Evolutionary conservation across 1,284 basidiomycete genomes (phyloP), one percentile per base, ranked within the genome.

Genomic region (Malassezia japonica): DNA sequence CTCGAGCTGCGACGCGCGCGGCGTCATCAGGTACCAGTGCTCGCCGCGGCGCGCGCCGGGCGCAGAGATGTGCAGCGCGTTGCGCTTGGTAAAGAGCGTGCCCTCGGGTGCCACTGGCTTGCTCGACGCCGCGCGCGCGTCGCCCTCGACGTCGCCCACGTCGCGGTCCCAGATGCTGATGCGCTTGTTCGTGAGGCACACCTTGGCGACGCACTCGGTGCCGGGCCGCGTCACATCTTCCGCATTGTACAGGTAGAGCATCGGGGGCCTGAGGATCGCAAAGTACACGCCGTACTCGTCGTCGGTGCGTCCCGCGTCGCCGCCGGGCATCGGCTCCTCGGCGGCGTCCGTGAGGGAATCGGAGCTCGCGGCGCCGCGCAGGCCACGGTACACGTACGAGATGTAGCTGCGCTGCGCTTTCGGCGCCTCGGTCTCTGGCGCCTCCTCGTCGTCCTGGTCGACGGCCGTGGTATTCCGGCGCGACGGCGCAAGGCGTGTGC

Each of bases 1-100:
- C 75, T 96, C 79, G 62, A 77, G 75, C 46, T 70, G 24, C 23
- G 53, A 58, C 35, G 67, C 64, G 55, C 58, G 62, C 36, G 63
- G 64, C 43, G 64, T 61, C 41, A 73, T 70, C 29, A 73, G 40
- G 55, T 67, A 73, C 69, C 69, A 73, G 37, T 71, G 61, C 15
- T 60, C 40, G 12, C 33, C 33, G 29, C 42, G 21, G 12, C 21
- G 29, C 24, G 20, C 15, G 13, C 52, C 28, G 33, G 46, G 25
- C 43, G 47, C 33, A 39, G 18, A 57, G 42, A 71, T 64, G 38
- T 64, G 61, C 12, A 71, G 57, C 13, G 68, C 68, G 32, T 70
- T 71, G 21, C 68, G 60, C 44, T 67, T 66, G 54, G 61, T 59
- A 44, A 70, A 71, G 9, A 71, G 63, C 51, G 70, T 62, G n/a